Evolutionary conservation across 257 asterid species (phyloP).

Genomic region (Primulina eburnea): DNA sequence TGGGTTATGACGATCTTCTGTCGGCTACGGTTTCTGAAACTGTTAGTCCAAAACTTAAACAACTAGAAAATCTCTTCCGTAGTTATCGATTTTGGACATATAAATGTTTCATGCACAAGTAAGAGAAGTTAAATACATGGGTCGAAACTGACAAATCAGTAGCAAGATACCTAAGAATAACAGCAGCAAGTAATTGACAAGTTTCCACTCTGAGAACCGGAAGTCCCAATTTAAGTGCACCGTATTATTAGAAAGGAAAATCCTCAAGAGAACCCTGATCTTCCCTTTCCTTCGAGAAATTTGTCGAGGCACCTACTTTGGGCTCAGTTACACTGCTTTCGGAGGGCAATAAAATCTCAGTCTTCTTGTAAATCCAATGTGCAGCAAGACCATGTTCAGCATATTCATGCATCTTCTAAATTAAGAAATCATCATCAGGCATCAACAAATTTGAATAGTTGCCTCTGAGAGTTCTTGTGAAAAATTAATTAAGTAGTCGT

Average conservation of each 20-base stretch:
- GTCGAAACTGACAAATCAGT: constrained; percentile 17
- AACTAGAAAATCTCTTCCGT: constrained; percentile 89
- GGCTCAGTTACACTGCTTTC: constrained; percentile 43
- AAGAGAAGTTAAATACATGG: constrained; percentile 20
- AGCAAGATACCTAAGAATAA: constrained; percentile 68
- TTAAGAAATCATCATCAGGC: constrained; percentile 4
- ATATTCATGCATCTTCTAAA: constrained; percentile 90
- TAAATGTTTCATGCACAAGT: constrained; percentile 28
- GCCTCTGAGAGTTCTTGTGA: constrained; percentile 4
- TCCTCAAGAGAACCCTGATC: constrained; percentile 50
- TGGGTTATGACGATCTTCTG: constrained; percentile 59
- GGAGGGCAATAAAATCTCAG: constrained; percentile 57
- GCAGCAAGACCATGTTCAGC: constrained; percentile 99
- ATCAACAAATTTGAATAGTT: background rate
- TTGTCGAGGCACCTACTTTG: constrained; percentile 39
- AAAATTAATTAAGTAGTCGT: background rate
- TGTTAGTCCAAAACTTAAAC: constrained; percentile 78
- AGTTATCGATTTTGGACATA: constrained; percentile 62
- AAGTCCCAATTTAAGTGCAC: constrained; percentile 78
- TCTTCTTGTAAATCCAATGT: constrained; percentile 97
- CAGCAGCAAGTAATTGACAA: constrained; percentile 92
- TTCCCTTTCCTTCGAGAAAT: constrained; percentile 51
- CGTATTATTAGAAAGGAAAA: constrained; percentile 47
- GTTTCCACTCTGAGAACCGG: constrained; percentile 98
- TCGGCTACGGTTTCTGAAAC: constrained; percentile 87